A percentile compares a stretch with the other conserved stretches of the same genome.
phyloP scores from a whole-genome alignment of 1,139 yeast species.

The Candida albicans region DNA sequence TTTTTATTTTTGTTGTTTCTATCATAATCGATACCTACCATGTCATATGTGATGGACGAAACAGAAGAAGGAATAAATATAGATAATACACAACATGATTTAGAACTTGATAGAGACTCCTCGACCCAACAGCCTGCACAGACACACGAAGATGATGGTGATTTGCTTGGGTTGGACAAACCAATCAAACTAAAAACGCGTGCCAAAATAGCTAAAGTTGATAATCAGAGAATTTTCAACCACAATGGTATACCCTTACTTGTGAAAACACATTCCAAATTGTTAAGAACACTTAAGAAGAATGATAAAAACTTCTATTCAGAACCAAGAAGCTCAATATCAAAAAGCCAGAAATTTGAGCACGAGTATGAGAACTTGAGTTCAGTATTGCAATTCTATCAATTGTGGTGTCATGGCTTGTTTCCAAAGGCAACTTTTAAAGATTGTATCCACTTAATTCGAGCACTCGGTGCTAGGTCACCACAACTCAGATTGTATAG shows the following conservation, averaged over 20 bases:
- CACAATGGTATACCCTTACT: slow-evolving; percentile 50
- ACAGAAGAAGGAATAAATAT: slow-evolving; percentile 4
- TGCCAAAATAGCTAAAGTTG: slow-evolving; percentile 42
- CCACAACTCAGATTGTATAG: slow-evolving; percentile 37
- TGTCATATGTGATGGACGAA: slow-evolving; percentile 3
- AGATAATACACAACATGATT: background rate
- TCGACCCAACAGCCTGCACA: background rate
- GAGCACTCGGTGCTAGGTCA: slow-evolving; percentile 36
- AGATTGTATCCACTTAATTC: slow-evolving; percentile 50
- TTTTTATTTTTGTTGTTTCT: background rate
- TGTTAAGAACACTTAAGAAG: slow-evolving; percentile 27
- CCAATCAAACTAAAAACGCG: slow-evolving; percentile 37
- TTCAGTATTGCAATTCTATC: slow-evolving; percentile 63
- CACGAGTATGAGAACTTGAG: slow-evolving; percentile 44
- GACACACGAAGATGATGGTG: slow-evolving; percentile 18
- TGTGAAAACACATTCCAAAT: slow-evolving; percentile 37
- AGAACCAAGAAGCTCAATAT: background rate
- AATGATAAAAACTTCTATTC: slow-evolving; percentile 27
- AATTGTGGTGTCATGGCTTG: slow-evolving; percentile 80
- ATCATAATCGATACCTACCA: background rate
- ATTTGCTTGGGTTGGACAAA: slow-evolving; percentile 42
- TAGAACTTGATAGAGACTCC: background rate
- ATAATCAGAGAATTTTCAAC: slow-evolving; percentile 48
- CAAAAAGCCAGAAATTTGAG: slow-evolving; percentile 24
- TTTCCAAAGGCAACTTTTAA: slow-evolving; percentile 76